Evolutionary conservation across 768 basidiomycete species (phyloP).

Genomic region (Amanita phalloides): DNA sequence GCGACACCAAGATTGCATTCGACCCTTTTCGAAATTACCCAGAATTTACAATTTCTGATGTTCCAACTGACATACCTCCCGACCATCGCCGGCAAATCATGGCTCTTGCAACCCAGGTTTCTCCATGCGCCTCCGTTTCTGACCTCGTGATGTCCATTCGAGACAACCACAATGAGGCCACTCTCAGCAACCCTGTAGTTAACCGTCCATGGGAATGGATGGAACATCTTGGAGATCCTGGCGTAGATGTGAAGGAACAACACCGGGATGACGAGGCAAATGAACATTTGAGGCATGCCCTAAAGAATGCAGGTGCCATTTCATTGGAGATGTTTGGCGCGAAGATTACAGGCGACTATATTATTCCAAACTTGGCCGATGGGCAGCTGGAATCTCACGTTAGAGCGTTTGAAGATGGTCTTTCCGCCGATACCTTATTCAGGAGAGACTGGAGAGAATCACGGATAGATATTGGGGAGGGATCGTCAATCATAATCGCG

Average conservation of each 20-base stretch:
- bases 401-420: slow-evolving; percentile 55
- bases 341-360: slow-evolving; percentile 51
- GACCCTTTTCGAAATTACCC: slow-evolving; percentile 66
- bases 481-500: not conserved
- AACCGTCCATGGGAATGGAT: slow-evolving; percentile 87
- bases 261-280: slow-evolving; percentile 26
- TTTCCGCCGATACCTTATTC: slow-evolving; percentile 54
- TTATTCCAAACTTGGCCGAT: slow-evolving; percentile 22
- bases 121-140: slow-evolving; percentile 38
- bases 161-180: slow-evolving; percentile 39
- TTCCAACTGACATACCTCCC: slow-evolving; percentile 45
- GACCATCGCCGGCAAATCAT: slow-evolving; percentile 49
- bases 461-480: slow-evolving; percentile 28
- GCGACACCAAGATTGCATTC: slow-evolving; percentile 39
- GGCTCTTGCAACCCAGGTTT: slow-evolving; percentile 44
- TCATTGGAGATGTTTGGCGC: slow-evolving; percentile 65
- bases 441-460: slow-evolving; percentile 73
- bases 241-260: slow-evolving; percentile 30
- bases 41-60: slow-evolving; percentile 30
- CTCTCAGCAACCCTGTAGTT: slow-evolving; percentile 42
- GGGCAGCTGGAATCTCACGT: slow-evolving; percentile 30
- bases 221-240: slow-evolving; percentile 59
- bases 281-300: slow-evolving; percentile 21
- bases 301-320: slow-evolving; percentile 62
- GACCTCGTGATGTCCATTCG: slow-evolving; percentile 50